Conservation (phyloP, 2,329 filamentous ascomycete species). For the Rutstroemia sp. region DNA sequence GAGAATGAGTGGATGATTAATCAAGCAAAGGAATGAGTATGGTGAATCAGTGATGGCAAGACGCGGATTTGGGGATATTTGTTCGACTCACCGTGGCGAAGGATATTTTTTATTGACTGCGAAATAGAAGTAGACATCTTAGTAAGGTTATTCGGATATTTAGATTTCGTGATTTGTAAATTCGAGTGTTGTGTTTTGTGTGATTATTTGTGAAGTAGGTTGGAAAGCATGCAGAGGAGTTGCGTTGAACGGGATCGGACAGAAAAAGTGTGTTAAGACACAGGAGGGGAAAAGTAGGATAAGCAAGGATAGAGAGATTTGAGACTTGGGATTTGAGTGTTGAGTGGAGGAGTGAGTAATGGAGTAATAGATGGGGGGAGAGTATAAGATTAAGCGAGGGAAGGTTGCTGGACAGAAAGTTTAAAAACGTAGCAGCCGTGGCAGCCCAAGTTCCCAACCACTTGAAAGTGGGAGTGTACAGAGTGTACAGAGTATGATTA, state of each 20-base stretch:
- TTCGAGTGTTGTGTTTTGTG: not conserved
- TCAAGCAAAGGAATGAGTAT: not conserved
- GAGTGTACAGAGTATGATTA: too few species aligned
- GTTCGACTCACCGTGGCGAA: constrained; percentile 4
- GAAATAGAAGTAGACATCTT: constrained; percentile 10
- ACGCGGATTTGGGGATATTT: not conserved
- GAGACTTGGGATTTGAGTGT: too few species aligned
- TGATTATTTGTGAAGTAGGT: not conserved
- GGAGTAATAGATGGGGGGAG: not conserved
- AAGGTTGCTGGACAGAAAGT: too few species aligned
- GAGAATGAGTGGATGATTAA: not conserved
- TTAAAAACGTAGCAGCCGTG: too few species aligned
- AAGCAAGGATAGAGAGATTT: not conserved
- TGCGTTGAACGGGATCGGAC: not conserved
- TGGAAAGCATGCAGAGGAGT: not conserved
- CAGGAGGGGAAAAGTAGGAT: not conserved
- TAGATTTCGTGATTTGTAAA: not conserved
- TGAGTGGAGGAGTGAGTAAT: not conserved
- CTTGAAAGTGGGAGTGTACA: too few species aligned
- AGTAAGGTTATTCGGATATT: not conserved
- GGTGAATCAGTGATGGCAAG: too few species aligned
- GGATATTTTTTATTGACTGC: constrained; percentile 8
- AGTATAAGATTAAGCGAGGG: not conserved
- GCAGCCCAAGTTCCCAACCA: too few species aligned
- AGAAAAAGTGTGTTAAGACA: not conserved